Conservation (phyloP, 2,329 filamentous ascomycete species). For the Falciphora oryzae region DNA sequence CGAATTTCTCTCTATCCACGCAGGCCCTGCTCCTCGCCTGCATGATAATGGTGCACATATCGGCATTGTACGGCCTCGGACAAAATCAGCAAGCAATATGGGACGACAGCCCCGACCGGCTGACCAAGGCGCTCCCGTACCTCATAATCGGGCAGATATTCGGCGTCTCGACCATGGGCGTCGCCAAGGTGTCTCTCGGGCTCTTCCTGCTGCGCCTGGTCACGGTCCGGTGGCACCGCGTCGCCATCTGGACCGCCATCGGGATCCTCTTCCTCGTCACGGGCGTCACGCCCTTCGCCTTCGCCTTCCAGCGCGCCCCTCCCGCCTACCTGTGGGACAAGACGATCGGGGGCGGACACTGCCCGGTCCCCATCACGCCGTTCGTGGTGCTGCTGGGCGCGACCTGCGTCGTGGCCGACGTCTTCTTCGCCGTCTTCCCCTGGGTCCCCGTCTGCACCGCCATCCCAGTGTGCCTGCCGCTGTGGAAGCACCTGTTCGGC, state of each 20-base stretch:
- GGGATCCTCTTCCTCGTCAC: conserved; percentile 18
- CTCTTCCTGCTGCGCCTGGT: conserved; percentile 32
- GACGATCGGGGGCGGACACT: conserved; percentile 27
- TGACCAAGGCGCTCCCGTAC: conserved; percentile 4
- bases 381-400: conserved; percentile 30
- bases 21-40: conserved; percentile 6
- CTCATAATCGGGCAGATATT: conserved; percentile 13
- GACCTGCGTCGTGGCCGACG: conserved; percentile 32
- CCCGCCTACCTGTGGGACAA: conserved; percentile 30
- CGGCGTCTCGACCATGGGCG: conserved; percentile 30
- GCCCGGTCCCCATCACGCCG: conserved; percentile 30
- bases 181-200: conserved; percentile 33
- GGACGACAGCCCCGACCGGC: conserved; percentile 6
- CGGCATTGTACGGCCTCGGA: conserved; percentile 4
- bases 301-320: conserved; percentile 33
- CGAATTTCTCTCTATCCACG: too few relatives aligned
- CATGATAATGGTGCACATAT: conserved; percentile 8
- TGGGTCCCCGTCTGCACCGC: conserved; percentile 26
- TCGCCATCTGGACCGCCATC: conserved; percentile 28
- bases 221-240: conserved; percentile 27
- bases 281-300: conserved; percentile 26
- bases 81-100: conserved; percentile 1
- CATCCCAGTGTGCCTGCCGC: conserved; percentile 12
- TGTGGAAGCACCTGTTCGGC: not conserved
- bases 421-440: conserved; percentile 34